Evolutionary conservation across 371 early-diverging fungal genomes (phyloP).

Genomic region (Batrachochytrium dendrobatidis): DNA sequence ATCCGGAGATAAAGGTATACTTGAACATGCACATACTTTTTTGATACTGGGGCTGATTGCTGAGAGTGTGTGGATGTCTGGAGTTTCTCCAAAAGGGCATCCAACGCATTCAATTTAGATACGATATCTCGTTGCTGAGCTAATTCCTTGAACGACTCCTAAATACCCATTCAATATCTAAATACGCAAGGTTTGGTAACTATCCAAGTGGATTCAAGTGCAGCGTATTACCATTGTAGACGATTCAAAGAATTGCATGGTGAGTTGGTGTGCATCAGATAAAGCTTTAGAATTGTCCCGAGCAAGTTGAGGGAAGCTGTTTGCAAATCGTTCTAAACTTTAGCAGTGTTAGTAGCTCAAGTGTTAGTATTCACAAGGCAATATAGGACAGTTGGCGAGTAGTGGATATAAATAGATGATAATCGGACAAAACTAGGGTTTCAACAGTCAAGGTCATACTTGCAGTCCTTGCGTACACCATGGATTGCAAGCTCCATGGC

Average conservation of each 20-base stretch:
- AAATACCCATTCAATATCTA: too few species aligned
- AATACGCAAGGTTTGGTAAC: background rate
- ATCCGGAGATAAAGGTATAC: background rate
- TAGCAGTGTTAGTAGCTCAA: background rate
- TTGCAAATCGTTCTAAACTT: conserved; percentile 11
- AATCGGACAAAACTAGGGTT: background rate
- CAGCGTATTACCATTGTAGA: background rate
- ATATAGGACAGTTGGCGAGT: background rate
- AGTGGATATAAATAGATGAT: background rate
- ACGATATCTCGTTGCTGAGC: conserved; percentile 3
- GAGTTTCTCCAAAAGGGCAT: conserved; percentile 8
- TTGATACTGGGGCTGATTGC: background rate
- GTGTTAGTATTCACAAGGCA: background rate
- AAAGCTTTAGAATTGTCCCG: conserved; percentile 12
- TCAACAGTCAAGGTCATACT: background rate
- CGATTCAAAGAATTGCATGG: background rate
- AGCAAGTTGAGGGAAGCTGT: conserved; percentile 14
- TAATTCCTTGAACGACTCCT: conserved; percentile 14
- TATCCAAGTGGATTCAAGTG: background rate
- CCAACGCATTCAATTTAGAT: conserved; percentile 9
- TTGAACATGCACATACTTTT: background rate
- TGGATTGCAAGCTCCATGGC: background rate
- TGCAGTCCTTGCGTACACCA: background rate
- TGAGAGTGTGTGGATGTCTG: background rate
- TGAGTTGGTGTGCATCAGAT: conserved; percentile 6